A percentile compares a stretch with the other conserved stretches of the same genome.
Conservation (phyloP, 768 basidiomycete genomes). For the Termitomyces sp. region DNA sequence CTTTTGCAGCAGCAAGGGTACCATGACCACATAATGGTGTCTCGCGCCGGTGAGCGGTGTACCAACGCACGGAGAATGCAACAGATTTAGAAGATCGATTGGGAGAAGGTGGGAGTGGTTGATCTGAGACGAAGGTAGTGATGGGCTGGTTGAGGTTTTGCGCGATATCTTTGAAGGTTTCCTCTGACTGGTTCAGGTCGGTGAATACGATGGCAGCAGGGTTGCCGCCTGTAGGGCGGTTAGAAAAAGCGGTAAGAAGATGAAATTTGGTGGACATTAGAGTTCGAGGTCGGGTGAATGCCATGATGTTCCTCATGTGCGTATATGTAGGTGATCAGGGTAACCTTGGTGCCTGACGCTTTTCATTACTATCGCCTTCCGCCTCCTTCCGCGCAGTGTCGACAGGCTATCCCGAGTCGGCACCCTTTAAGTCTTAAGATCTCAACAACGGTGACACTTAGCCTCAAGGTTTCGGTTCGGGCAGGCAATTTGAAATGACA, state of each 20-base stretch:
- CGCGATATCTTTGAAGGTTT: slow-evolving; percentile 30
- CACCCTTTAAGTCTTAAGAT: too few relatives aligned
- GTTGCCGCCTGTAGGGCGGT: slow-evolving; percentile 38
- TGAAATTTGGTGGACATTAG: slow-evolving; percentile 20
- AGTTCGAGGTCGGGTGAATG: background rate
- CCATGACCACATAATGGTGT: slow-evolving; percentile 41
- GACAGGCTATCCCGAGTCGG: too few relatives aligned
- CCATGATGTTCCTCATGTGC: too few relatives aligned
- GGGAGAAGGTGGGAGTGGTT: slow-evolving; percentile 2
- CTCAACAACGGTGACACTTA: too few relatives aligned
- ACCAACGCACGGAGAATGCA: slow-evolving; percentile 35
- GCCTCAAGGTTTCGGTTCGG: too few relatives aligned
- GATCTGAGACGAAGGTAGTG: slow-evolving; percentile 10
- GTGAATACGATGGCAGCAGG: slow-evolving; percentile 40
- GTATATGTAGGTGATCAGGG: too few relatives aligned
- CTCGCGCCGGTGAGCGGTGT: slow-evolving; percentile 26
- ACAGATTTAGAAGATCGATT: slow-evolving; percentile 15
- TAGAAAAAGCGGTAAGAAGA: slow-evolving; percentile 42
- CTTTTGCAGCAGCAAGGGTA: slow-evolving; percentile 39
- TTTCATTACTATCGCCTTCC: too few relatives aligned
- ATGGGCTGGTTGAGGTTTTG: slow-evolving; percentile 43
- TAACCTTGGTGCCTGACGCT: too few relatives aligned
- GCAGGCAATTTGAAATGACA: too few relatives aligned
- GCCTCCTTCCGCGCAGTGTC: too few relatives aligned
- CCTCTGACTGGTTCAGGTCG: slow-evolving; percentile 23